A percentile compares a stretch with the other conserved stretches of the same genome.
Evolutionary conservation across 441 rosid genomes (phyloP).

Genomic region (Gossypium lobatum): DNA sequence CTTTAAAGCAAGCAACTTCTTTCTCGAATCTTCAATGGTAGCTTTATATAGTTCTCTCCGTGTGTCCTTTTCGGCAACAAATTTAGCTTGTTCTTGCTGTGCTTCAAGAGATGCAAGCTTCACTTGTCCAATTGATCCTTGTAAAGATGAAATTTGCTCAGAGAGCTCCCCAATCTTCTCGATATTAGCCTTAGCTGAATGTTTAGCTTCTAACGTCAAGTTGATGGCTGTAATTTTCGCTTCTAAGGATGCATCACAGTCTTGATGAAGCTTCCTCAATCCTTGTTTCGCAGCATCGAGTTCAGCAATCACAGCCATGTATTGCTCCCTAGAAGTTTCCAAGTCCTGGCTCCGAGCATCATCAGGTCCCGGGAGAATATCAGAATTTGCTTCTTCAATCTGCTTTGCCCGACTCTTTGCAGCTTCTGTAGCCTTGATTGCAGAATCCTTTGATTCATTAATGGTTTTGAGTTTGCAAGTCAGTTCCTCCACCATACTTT

Average conservation of each 20-base stretch:
- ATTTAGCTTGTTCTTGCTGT: constrained; percentile 58
- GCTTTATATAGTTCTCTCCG: constrained; percentile 55
- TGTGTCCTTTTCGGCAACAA: constrained; percentile 62
- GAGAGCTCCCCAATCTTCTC: constrained; percentile 67
- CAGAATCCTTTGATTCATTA: constrained; percentile 54
- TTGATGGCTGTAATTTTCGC: constrained; percentile 52
- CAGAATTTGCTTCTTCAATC: constrained; percentile 48
- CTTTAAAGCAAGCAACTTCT: constrained; percentile 46
- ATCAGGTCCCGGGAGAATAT: constrained; percentile 29
- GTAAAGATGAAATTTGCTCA: constrained; percentile 56
- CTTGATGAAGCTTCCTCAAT: constrained; percentile 61
- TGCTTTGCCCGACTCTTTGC: constrained; percentile 47
- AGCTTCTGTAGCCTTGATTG: constrained; percentile 54
- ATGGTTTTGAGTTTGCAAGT: constrained; percentile 48
- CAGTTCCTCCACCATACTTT: constrained; percentile 60
- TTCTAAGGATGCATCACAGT: constrained; percentile 46
- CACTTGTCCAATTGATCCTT: constrained; percentile 71
- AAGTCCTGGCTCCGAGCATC: constrained; percentile 48
- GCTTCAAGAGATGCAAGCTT: constrained; percentile 62
- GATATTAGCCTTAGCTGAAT: constrained; percentile 42
- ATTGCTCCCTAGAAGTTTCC: constrained; percentile 51
- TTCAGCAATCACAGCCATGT: constrained; percentile 44
- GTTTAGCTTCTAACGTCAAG: constrained; percentile 58
- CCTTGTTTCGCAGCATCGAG: constrained; percentile 78
- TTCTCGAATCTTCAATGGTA: constrained; percentile 56